Percentiles rank a stretch among this genome's conserved stretches.
These are phyloP conservation scores for Aspergillus baeticus DNA, from an alignment of 495 filamentous ascomycete genomes.

Conservation along the genomic window DNA sequence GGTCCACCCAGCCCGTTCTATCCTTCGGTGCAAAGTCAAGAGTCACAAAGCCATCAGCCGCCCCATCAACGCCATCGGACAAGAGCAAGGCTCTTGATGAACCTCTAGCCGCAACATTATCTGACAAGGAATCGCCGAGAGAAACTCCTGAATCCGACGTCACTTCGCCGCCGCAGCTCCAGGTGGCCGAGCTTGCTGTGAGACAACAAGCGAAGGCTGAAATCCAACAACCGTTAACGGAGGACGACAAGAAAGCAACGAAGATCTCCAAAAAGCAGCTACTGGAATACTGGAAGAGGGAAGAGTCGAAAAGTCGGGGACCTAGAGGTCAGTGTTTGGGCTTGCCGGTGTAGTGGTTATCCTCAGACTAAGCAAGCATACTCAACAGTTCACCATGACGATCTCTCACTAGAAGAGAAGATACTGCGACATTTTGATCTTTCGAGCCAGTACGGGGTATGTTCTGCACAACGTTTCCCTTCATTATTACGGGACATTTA, in stretches of 20 bases:
- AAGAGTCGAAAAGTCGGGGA: conserved; percentile 60
- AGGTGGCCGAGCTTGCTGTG: conserved; percentile 50
- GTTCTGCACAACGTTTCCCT: conserved; percentile 28
- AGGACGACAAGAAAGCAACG: conserved; percentile 54
- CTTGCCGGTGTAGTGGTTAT: neutral
- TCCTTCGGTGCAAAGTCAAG: conserved; percentile 67
- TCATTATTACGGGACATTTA: neutral
- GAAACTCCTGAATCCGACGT: conserved; percentile 30
- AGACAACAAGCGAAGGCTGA: conserved; percentile 41
- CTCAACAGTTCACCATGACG: conserved; percentile 67
- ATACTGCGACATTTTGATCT: conserved; percentile 87
- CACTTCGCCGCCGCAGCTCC: conserved; percentile 31
- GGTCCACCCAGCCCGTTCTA: conserved; percentile 64
- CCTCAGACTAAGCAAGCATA: neutral
- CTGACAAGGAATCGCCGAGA: conserved; percentile 34
- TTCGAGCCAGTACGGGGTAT: conserved; percentile 82
- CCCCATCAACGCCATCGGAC: conserved; percentile 37
- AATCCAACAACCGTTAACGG: conserved; percentile 41
- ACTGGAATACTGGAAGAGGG: conserved; percentile 66
- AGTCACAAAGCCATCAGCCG: conserved; percentile 67
- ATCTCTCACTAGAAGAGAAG: conserved; percentile 72
- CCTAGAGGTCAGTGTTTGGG: conserved; percentile 45
- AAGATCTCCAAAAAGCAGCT: conserved; percentile 64
- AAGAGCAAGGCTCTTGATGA: conserved; percentile 53
- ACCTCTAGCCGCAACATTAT: conserved; percentile 21